Base-by-base conservation (phyloP, 306 rosid genomes). In the Casuarina equisetifolia region DNA sequence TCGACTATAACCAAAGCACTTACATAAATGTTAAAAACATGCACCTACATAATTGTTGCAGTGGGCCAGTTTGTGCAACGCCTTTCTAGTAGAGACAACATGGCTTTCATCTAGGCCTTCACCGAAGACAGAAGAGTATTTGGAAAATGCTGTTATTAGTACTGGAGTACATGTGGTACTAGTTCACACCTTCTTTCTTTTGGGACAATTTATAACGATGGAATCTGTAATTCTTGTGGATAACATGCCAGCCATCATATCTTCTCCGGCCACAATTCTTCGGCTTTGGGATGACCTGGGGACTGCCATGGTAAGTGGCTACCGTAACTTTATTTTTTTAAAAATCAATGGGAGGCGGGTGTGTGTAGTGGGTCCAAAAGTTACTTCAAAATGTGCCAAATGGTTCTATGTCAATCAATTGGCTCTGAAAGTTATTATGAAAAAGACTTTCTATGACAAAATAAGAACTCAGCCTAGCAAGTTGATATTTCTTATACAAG, bases 21-120 rank as follows among this genome's bases (percentile, higher is more conserved):
- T 48, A 7, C 51, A 48, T 48, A 13, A 48, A 48, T 8, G 11
- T 48, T 1, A 48, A 2, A 48, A 48, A 48, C 3, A 48, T 48
- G 51, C 51, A n/a, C 36, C 35, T 57, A 12, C 13, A 57, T 57
- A 12, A 57, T 20, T 74, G 50, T 40, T 53, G 43, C 85, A 88
- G 92, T 88, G 97, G 97, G 74, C 57, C n/a, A 82, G 61, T 69
- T 76, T 91, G 20, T 63, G 82, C 62, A 80, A 83, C 40, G 89
- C 97, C 0, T 89, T 88, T 78, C 58, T 89, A 0, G 54, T 81
- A 80, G 94, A 91, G 77, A 86, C 92, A 67, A 58, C 78, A 69
- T 88, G 92, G 94, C 71, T 89, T 72, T 77, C 54, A 6, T 63
- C 68, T 3, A 87, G 87, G 52, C 3, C 81, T 3, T 57, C 83